Conservation (phyloP, 352 stramenopile species). For the Pythium chondricola region DNA sequence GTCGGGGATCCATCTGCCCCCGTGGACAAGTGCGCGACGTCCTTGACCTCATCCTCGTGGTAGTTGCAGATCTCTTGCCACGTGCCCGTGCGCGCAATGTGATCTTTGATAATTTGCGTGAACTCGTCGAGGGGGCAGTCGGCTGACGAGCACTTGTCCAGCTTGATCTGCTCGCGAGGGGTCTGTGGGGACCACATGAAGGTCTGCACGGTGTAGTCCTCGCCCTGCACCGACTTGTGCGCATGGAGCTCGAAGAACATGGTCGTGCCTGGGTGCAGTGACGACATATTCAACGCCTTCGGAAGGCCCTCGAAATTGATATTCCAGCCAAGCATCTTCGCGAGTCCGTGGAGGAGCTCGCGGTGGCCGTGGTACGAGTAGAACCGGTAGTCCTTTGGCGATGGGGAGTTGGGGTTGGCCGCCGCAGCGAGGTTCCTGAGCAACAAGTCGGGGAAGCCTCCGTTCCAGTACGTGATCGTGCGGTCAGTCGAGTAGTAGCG, state of each 20-base stretch:
- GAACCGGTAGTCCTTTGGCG: slow-evolving; percentile 52
- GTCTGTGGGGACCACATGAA: slow-evolving; percentile 75
- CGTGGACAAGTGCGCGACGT: slow-evolving; percentile 16
- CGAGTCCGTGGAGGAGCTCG: slow-evolving; percentile 67
- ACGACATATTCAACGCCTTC: slow-evolving; percentile 52
- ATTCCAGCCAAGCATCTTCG: slow-evolving; percentile 75
- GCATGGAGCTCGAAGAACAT: slow-evolving; percentile 81
- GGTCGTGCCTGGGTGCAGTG: slow-evolving; percentile 64
- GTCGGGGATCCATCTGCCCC: slow-evolving; percentile 2
- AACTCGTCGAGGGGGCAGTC: slow-evolving; percentile 78
- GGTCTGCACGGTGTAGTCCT: slow-evolving; percentile 63
- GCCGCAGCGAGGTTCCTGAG: slow-evolving; percentile 51
- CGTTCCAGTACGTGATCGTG: slow-evolving; percentile 80
- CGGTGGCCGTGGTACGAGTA: slow-evolving; percentile 81
- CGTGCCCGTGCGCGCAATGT: slow-evolving; percentile 62
- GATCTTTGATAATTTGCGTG: slow-evolving; percentile 55
- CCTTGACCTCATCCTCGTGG: slow-evolving; percentile 18
- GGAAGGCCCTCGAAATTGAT: slow-evolving; percentile 70
- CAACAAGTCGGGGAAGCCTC: slow-evolving; percentile 63
- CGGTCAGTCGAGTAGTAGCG: slow-evolving; percentile 77
- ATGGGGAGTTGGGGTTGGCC: slow-evolving; percentile 43
- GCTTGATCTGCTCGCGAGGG: slow-evolving; percentile 52
- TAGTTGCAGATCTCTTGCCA: slow-evolving; percentile 85
- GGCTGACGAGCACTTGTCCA: slow-evolving; percentile 68
- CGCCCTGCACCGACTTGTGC: slow-evolving; percentile 14